Conservation (phyloP, 2,329 filamentous ascomycete genomes). For the Pseudogymnoascus sp. region DNA sequence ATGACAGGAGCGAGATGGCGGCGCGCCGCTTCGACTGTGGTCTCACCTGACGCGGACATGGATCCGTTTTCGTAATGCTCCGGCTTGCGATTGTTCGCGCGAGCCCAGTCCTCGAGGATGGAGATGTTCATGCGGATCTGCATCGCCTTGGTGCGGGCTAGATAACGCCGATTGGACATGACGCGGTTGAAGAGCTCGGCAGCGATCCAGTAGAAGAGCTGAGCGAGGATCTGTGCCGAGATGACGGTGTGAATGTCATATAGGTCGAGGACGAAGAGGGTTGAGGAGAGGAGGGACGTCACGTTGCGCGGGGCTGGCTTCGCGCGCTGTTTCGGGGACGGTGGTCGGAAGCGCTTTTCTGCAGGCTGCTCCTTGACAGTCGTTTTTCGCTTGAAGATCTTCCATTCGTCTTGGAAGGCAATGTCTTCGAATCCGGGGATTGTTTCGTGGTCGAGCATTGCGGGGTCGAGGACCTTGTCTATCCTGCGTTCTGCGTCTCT, state of each 20-base stretch:
- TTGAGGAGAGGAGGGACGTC: slow-evolving; percentile 89
- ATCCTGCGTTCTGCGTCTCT: slow-evolving; percentile 90
- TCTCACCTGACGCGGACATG: slow-evolving; percentile 77
- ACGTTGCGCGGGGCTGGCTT: slow-evolving; percentile 93
- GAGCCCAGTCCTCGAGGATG: slow-evolving; percentile 89
- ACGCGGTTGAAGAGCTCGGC: slow-evolving; percentile 96
- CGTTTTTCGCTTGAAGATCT: slow-evolving; percentile 85
- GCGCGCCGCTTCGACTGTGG: slow-evolving; percentile 75
- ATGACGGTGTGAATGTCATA: slow-evolving; percentile 99
- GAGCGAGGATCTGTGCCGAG: slow-evolving; percentile 81
- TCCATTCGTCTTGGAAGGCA: slow-evolving; percentile 97
- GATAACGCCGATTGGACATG: slow-evolving; percentile 91
- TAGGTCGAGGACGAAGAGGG: slow-evolving; percentile 93
- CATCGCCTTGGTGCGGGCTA: slow-evolving; percentile 97
- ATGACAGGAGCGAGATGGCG: slow-evolving; percentile 85
- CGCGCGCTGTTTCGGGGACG: slow-evolving; percentile 85
- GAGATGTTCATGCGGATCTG: slow-evolving; percentile 99
- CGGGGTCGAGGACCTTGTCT: slow-evolving; percentile 88
- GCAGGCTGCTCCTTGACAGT: slow-evolving; percentile 84
- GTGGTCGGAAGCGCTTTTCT: slow-evolving; percentile 86
- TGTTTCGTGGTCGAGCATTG: slow-evolving; percentile 96
- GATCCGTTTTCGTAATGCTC: slow-evolving; percentile 95
- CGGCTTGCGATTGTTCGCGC: slow-evolving; percentile 84
- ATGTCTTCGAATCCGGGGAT: slow-evolving; percentile 97
- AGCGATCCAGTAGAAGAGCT: slow-evolving; percentile 92